These are phyloP conservation scores for Trichoderma koningii DNA, from an alignment of 2,329 filamentous ascomycete species.

Conservation along the genomic window DNA sequence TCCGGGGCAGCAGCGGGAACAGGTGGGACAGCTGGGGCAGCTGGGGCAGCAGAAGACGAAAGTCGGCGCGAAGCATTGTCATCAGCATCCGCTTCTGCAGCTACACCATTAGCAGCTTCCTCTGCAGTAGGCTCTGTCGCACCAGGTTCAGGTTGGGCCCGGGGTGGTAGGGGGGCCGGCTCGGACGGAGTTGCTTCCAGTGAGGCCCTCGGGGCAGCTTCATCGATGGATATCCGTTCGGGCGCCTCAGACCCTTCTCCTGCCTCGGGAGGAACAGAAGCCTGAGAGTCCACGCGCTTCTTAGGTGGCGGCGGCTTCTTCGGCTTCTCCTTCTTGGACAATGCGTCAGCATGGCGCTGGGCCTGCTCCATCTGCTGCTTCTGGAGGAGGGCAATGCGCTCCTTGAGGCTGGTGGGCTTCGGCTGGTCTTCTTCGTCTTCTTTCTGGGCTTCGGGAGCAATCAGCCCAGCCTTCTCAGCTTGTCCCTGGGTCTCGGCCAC, in stretches of 20 bases:
- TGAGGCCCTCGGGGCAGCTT: slow-evolving; percentile 52
- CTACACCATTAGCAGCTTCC: slow-evolving; percentile 63
- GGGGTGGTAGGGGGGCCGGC: slow-evolving; percentile 50
- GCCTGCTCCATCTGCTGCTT: slow-evolving; percentile 92
- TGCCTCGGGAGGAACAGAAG: slow-evolving; percentile 47
- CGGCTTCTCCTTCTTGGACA: slow-evolving; percentile 82
- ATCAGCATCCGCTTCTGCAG: slow-evolving; percentile 72
- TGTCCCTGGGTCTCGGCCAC: slow-evolving; percentile 67
- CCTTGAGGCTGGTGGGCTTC: slow-evolving; percentile 90
- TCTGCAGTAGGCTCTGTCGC: slow-evolving; percentile 67
- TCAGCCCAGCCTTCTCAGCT: slow-evolving; percentile 68
- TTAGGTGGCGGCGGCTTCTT: slow-evolving; percentile 66
- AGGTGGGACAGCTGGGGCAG: no score
- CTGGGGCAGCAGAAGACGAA: slow-evolving; percentile 33
- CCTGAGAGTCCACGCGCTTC: slow-evolving; percentile 48
- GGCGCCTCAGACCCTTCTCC: slow-evolving; percentile 38
- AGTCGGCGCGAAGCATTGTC: slow-evolving; percentile 57
- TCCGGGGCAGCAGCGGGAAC: slow-evolving; percentile 53
- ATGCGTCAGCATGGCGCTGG: slow-evolving; percentile 74
- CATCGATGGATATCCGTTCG: slow-evolving; percentile 53
- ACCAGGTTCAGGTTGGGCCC: slow-evolving; percentile 54
- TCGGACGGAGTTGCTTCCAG: slow-evolving; percentile 47
- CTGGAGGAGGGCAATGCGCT: slow-evolving; percentile 90
- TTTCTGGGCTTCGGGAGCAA: slow-evolving; percentile 46
- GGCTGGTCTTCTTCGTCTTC: slow-evolving; percentile 73